These are phyloP conservation scores for Cutaneotrichosporon cutaneum DNA, from an alignment of 1,284 basidiomycete species.

Conservation along the genomic window DNA sequence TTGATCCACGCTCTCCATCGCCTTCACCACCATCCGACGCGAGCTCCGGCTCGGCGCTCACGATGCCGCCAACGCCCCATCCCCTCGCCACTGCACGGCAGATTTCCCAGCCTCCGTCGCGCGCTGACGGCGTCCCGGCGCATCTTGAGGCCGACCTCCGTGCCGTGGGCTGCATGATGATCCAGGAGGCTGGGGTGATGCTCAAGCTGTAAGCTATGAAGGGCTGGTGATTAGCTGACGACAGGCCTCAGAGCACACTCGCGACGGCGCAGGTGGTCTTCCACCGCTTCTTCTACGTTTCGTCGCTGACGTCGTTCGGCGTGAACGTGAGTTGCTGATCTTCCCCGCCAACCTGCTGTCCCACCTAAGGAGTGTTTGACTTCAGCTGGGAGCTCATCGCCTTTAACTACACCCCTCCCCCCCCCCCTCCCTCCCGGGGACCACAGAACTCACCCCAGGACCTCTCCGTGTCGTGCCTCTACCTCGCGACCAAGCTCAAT, in stretches of 20 bases:
- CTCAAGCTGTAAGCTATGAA: constrained; percentile 66
- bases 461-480: constrained; percentile 86
- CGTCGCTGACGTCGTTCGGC: constrained; percentile 88
- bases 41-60: too few species aligned
- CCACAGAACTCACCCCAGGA: constrained; percentile 70
- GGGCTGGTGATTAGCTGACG: neutral
- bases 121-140: constrained; percentile 72
- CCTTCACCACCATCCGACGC: neutral
- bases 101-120: constrained; percentile 74
- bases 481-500: constrained; percentile 92
- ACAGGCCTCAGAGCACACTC: constrained; percentile 91
- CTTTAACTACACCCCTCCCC: neutral
- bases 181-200: constrained; percentile 89
- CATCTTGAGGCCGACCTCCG: constrained; percentile 83
- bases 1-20: neutral
- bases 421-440: neutral
- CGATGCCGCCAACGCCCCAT: constrained; percentile 62
- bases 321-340: constrained; percentile 70
- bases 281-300: constrained; percentile 95
- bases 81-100: constrained; percentile 80
- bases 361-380: too few species aligned
- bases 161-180: constrained; percentile 83
- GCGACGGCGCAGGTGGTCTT: constrained; percentile 95
- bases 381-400: too few species aligned
- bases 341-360: too few species aligned